A percentile compares a stretch with the other conserved stretches of the same genome.
Evolutionary conservation across 306 rosid genomes (phyloP).

Genomic region (Malus sylvestris): DNA sequence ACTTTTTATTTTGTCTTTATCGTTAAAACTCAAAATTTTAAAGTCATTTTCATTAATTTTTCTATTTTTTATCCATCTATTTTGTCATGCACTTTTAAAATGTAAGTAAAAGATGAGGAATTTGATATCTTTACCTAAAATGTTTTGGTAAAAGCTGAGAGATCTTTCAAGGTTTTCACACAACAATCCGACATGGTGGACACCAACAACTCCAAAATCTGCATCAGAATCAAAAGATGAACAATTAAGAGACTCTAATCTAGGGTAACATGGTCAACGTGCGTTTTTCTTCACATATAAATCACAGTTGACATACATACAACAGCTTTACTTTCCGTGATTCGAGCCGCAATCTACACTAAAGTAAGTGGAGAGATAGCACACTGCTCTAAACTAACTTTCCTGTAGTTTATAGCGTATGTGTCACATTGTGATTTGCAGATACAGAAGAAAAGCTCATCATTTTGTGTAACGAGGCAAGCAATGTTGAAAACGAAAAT

Average conservation of each 20-base stretch:
- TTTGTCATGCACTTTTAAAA: neutral
- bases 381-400: too few relatives aligned
- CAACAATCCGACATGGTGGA: constrained; percentile 88
- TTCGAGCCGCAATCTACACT: too few relatives aligned
- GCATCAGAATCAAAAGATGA: constrained; percentile 22
- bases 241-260: neutral
- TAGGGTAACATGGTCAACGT: neutral
- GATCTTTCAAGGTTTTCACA: constrained; percentile 83
- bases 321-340: too few relatives aligned
- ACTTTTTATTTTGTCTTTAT: too few relatives aligned
- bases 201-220: constrained; percentile 72
- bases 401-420: too few relatives aligned
- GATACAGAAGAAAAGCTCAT: too few relatives aligned
- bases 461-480: too few relatives aligned
- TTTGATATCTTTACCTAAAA: constrained; percentile 42
- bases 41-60: too few relatives aligned
- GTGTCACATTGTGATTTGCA: too few relatives aligned
- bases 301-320: neutral
- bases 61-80: constrained; percentile 29
- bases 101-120: neutral
- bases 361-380: too few relatives aligned
- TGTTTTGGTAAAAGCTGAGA: constrained; percentile 68
- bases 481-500: neutral
- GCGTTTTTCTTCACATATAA: neutral
- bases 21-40: too few relatives aligned